A percentile compares a stretch with the other conserved stretches of the same genome.
phyloP scores from a whole-genome alignment of 495 filamentous ascomycete species.

The Penicillium robsamsonii region DNA sequence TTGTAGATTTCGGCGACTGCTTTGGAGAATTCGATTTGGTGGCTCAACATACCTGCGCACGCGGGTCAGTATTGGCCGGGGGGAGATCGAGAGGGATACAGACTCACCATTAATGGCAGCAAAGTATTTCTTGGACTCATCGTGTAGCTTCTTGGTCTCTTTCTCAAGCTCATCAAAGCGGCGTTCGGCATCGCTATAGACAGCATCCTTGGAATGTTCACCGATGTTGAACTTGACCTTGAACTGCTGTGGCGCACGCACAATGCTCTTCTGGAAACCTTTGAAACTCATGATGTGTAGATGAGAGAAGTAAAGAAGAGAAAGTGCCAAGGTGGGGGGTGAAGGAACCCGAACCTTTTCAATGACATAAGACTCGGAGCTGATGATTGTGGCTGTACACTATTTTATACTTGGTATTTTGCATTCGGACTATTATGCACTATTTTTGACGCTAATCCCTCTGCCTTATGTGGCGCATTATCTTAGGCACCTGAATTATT shows the following conservation, averaged over 20 bases:
- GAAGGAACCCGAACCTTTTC: conserved; percentile 24
- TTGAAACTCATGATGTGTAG: conserved; percentile 80
- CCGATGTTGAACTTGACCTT: conserved; percentile 90
- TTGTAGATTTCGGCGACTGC: conserved; percentile 96
- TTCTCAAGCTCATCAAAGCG: conserved; percentile 91
- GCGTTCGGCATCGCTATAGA: conserved; percentile 92
- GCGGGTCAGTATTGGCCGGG: conserved; percentile 14
- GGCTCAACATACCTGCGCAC: conserved; percentile 77
- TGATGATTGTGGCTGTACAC: conserved; percentile 24
- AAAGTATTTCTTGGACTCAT: conserved; percentile 92
- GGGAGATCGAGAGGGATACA: neutral
- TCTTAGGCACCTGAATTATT: conserved; percentile 6
- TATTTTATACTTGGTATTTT: neutral
- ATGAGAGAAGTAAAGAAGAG: conserved; percentile 13
- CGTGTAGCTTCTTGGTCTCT: conserved; percentile 94
- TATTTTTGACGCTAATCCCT: neutral
- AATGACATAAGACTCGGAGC: conserved; percentile 37
- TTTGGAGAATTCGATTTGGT: conserved; percentile 98
- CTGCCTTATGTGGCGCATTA: conserved; percentile 15
- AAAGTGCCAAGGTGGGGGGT: conserved; percentile 19
- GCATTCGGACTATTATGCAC: neutral
- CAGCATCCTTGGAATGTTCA: conserved; percentile 87
- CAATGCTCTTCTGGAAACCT: conserved; percentile 86
- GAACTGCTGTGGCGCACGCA: conserved; percentile 85
- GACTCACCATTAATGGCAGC: conserved; percentile 82